Base-by-base conservation (phyloP, 2,329 filamentous ascomycete species). In the Ascochyta lentis region DNA sequence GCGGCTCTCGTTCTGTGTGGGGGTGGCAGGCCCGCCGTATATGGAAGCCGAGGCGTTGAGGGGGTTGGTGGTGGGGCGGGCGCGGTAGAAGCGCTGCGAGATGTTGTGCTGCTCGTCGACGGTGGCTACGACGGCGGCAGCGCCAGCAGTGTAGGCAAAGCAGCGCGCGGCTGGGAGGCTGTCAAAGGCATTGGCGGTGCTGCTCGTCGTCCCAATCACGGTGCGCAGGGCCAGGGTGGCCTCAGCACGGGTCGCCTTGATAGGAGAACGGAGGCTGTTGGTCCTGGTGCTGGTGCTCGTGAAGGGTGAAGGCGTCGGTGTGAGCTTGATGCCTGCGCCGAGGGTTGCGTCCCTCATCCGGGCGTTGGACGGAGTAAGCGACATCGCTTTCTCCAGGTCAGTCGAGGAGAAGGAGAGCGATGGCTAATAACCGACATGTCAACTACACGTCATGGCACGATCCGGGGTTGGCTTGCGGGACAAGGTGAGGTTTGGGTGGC, bases 101-200 rank as follows among this genome's bases (percentile, higher is more conserved):
- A 88, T 77, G 56, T 80, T 76, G 59, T 83, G 70, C 29, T 90
- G 82, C 47, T 87, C 85, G 61, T 91, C 86, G 48, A 97, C 82
- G 64, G 90, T 88, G 7, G 93, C 91, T 16, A 98, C 86, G 0
- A 99, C 91, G n/a, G 92, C 94, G 39, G 94, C 92, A 9, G 92
- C 95, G 51, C 95, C 95, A 8, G 95, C 94, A 60, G 92, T 93
- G 74, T 96, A 95, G 51, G 92, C 92, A 76, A 98, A 96, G 46
- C 82, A 82, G 53, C 79, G 80, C 49, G 84, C 88, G 12, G 88
- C 85, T 37, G 89, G 81, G 57, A 94, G 86, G 61, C 86, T 88
- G 72, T 96, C 92, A 76, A 99, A 96, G 60, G 91, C 92, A 71
- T 90, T 93, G 37, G 92, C 89, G 4, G 90, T 90, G 64, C 82